phyloP scores from a whole-genome alignment of 768 basidiomycete genomes.

The Hypholoma sublateritium region DNA sequence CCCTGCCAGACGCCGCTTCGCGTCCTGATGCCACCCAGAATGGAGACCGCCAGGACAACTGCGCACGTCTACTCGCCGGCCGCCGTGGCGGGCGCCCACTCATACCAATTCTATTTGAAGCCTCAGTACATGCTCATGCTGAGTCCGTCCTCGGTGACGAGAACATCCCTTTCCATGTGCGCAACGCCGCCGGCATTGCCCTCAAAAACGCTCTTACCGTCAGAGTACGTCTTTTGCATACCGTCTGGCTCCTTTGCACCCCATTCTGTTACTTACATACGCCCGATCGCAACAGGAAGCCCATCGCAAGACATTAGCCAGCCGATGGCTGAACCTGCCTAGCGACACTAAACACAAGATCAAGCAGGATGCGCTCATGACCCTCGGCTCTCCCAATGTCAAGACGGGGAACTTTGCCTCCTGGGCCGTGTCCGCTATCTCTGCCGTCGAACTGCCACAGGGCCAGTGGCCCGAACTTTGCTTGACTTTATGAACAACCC shows the following conservation, averaged over 20 bases:
- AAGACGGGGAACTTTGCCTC: constrained; percentile 88
- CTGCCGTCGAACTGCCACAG: constrained; percentile 86
- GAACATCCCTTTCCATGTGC: constrained; percentile 9
- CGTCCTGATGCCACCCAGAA: constrained; percentile 75
- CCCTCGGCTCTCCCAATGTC: constrained; percentile 68
- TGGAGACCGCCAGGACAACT: constrained; percentile 22
- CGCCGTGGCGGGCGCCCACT: neutral
- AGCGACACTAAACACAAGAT: constrained; percentile 71
- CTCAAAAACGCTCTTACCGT: too few species aligned
- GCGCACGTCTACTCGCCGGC: too few species aligned
- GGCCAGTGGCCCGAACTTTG: constrained; percentile 87
- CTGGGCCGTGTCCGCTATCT: constrained; percentile 93
- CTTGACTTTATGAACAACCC: constrained; percentile 83
- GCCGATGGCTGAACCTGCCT: constrained; percentile 80
- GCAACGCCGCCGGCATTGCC: too few species aligned
- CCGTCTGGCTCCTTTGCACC: constrained; percentile 16
- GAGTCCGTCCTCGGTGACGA: too few species aligned
- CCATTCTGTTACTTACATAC: constrained; percentile 19
- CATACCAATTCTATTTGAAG: too few species aligned
- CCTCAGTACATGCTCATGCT: too few species aligned
- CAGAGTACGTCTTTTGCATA: neutral
- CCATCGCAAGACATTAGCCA: constrained; percentile 69
- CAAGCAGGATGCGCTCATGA: constrained; percentile 84
- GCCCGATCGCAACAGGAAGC: constrained; percentile 53
- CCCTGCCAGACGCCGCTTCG: constrained; percentile 40